Conservation (phyloP, 2,329 filamentous ascomycete genomes). For the Phaeosphaeria sp. region DNA sequence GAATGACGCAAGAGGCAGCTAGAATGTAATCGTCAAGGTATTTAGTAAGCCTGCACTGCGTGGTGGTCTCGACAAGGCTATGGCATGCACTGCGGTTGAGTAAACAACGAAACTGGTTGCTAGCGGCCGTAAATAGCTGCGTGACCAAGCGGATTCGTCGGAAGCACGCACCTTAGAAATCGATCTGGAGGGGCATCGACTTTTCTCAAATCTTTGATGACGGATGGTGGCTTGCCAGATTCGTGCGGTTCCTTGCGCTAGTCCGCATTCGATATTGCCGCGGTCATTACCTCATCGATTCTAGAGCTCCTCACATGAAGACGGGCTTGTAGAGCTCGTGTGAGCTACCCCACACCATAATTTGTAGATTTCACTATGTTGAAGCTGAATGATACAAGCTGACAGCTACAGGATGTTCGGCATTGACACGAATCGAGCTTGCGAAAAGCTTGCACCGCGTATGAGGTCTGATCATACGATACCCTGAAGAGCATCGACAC, state of each 20-base stretch:
- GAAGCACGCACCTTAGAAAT: slow-evolving; percentile 9
- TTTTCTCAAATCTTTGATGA: slow-evolving; percentile 28
- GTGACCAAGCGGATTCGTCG: slow-evolving; percentile 8
- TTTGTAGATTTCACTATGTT: slow-evolving; percentile 11
- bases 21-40: slow-evolving; percentile 16
- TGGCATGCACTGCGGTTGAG: not conserved
- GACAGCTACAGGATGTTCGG: slow-evolving; percentile 16
- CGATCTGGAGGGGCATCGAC: slow-evolving; percentile 5
- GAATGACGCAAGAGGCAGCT: slow-evolving; percentile 37
- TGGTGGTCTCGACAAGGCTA: slow-evolving; percentile 5
- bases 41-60: slow-evolving; percentile 41
- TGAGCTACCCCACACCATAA: slow-evolving; percentile 5
- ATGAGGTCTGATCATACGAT: not conserved
- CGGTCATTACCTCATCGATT: slow-evolving; percentile 33
- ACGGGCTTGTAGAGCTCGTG: slow-evolving; percentile 1
- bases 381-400: slow-evolving; percentile 5
- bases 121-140: slow-evolving; percentile 11
- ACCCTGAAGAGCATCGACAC: not conserved
- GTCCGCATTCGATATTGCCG: slow-evolving; percentile 17
- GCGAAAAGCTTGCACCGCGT: not conserved
- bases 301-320: slow-evolving; percentile 11
- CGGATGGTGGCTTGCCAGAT: slow-evolving; percentile 9
- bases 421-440: slow-evolving; percentile 5
- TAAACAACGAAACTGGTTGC: not conserved
- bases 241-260: slow-evolving; percentile 20